Evolutionary conservation across 129 eudicot species (phyloP).

Genomic region (Flaveria trinervia): DNA sequence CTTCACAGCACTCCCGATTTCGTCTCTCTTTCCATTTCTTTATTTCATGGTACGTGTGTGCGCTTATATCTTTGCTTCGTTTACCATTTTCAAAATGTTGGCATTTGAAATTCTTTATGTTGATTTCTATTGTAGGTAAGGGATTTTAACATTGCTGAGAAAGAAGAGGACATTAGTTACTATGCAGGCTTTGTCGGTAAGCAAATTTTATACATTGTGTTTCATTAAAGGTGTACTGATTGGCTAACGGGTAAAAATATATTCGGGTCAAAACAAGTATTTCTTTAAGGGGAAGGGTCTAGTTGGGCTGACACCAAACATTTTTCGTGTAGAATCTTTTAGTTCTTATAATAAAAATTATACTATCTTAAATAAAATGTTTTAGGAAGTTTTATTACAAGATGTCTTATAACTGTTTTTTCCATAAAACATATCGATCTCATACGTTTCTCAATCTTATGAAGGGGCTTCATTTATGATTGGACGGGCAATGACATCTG

Average conservation of each 20-base stretch:
- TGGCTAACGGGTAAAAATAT: not conserved
- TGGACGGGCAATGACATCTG: constrained; percentile 87
- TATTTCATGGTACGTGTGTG: constrained; percentile 76
- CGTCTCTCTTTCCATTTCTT: constrained; percentile 87
- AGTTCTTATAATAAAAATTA: not conserved
- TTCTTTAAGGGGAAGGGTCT: not conserved
- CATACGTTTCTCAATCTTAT: constrained; percentile 23
- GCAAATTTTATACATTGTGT: constrained; percentile 11
- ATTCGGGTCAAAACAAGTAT: not conserved
- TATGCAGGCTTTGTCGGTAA: constrained; percentile 92
- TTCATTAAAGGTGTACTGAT: not conserved
- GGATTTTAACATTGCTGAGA: constrained; percentile 75
- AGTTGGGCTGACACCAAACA: not conserved
- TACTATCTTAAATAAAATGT: not conserved
- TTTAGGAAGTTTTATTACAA: not conserved
- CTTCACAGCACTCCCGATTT: constrained; percentile 75
- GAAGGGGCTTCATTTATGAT: constrained; percentile 83
- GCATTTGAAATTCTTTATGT: not conserved
- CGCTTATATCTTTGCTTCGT: not conserved
- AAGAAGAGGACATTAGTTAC: constrained; percentile 80
- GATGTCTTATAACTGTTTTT: not conserved
- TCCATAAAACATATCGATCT: not conserved
- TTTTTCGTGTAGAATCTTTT: not conserved
- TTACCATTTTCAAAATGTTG: not conserved
- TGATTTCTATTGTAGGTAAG: constrained; percentile 52